phyloP scores from a whole-genome alignment of 805 yeast species.

The Teunomyces funiuensis region DNA sequence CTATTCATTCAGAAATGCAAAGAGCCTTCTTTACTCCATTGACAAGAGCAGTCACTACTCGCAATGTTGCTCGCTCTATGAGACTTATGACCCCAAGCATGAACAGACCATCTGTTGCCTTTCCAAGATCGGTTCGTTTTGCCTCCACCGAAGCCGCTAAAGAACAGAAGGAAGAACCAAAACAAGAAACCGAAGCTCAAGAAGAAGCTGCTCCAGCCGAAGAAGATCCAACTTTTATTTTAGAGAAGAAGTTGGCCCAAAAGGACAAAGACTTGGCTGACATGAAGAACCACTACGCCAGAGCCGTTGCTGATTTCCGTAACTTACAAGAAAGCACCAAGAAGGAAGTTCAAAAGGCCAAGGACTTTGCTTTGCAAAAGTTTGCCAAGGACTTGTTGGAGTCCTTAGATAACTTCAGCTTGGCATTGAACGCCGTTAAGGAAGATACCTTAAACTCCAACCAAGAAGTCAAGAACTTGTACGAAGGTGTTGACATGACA shows the following conservation, averaged over 20 bases:
- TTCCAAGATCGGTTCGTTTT: constrained; percentile 18
- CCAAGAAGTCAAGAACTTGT: constrained; percentile 67
- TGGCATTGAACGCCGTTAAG: constrained; percentile 74
- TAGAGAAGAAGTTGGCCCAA: constrained; percentile 53
- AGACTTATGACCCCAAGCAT: constrained; percentile 7
- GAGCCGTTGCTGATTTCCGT: constrained; percentile 89
- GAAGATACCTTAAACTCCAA: constrained; percentile 59
- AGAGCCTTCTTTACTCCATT: constrained; percentile 24
- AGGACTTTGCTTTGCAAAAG: constrained; percentile 87
- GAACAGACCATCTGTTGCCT: constrained; percentile 14
- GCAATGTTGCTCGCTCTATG: constrained; percentile 12
- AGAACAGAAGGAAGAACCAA: constrained; percentile 6
- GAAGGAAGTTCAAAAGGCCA: constrained; percentile 82
- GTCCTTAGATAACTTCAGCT: constrained; percentile 85
- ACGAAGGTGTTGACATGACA: constrained; percentile 90
- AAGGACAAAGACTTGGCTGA: constrained; percentile 77
- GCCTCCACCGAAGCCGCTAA: constrained; percentile 18
- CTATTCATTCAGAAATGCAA: constrained; percentile 18
- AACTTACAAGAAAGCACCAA: constrained; percentile 88
- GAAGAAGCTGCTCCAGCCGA: constrained; percentile 9
- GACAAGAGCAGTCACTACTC: constrained; percentile 14
- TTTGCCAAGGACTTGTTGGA: constrained; percentile 88
- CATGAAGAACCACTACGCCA: constrained; percentile 76
- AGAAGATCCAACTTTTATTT: constrained; percentile 19
- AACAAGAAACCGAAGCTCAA: constrained; percentile 6